A percentile compares a stretch with the other conserved stretches of the same genome.
phyloP scores from a whole-genome alignment of 805 yeast genomes.

The Tetrapisispora fleetii region DNA sequence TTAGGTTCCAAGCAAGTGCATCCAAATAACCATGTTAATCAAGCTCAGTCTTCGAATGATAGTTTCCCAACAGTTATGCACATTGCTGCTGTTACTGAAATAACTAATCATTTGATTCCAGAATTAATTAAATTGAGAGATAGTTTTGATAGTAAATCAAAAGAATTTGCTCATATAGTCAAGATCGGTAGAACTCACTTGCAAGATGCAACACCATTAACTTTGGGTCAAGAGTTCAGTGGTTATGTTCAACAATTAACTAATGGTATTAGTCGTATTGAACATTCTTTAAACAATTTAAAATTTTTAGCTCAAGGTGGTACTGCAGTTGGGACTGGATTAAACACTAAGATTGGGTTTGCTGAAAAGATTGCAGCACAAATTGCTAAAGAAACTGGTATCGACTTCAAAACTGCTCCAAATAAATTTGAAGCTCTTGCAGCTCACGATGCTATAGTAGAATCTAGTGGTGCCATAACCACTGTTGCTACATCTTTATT shows the following conservation, averaged over 20 bases:
- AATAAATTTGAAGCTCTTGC: slow-evolving; percentile 98
- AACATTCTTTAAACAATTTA: slow-evolving; percentile 64
- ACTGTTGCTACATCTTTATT: slow-evolving; percentile 86
- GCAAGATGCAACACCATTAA: slow-evolving; percentile 97
- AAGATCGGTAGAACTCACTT: slow-evolving; percentile 98
- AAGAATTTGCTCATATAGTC: slow-evolving; percentile 81
- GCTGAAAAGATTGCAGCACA: slow-evolving; percentile 78
- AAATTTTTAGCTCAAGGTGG: slow-evolving; percentile 95
- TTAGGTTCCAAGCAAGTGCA: slow-evolving; percentile 89
- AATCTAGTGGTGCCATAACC: slow-evolving; percentile 94
- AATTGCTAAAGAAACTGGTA: slow-evolving; percentile 79
- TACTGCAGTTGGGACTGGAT: slow-evolving; percentile 98
- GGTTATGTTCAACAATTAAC: slow-evolving; percentile 92
- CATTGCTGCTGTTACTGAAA: slow-evolving; percentile 93
- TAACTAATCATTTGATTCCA: slow-evolving; percentile 66
- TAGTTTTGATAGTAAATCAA: slow-evolving; percentile 64
- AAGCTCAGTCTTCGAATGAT: slow-evolving; percentile 97
- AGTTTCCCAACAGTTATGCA: slow-evolving; percentile 99
- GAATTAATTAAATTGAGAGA: slow-evolving; percentile 68
- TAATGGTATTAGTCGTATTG: slow-evolving; percentile 83
- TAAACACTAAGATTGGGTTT: slow-evolving; percentile 87
- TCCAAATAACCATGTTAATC: slow-evolving; percentile 97
- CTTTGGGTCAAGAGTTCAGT: slow-evolving; percentile 95
- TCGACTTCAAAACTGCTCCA: slow-evolving; percentile 88
- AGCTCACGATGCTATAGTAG: slow-evolving; percentile 97